These are phyloP conservation scores for Stentor roeselii DNA, from an alignment of 73 alveolate genomes.

Conservation along the genomic window DNA sequence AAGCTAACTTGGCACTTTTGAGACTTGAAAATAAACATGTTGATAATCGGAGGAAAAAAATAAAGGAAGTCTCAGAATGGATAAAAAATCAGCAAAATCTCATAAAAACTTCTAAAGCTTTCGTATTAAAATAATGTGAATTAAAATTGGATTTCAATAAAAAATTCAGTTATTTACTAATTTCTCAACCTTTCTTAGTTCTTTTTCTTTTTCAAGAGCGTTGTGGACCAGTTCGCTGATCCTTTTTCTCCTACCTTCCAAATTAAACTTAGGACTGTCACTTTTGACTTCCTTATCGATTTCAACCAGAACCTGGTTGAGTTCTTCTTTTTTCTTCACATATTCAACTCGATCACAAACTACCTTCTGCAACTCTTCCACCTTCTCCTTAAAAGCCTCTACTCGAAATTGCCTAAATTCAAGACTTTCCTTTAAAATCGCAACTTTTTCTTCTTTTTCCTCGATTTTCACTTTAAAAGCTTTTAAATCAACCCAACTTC, in stretches of 20 bases:
- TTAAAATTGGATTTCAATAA: background rate
- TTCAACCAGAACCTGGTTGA: background rate
- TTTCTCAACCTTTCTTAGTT: background rate
- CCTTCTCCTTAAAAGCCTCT: background rate
- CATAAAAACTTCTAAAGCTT: background rate
- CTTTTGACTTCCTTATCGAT: background rate
- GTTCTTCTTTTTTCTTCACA: background rate
- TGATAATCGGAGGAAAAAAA: background rate
- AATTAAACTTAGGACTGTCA: background rate
- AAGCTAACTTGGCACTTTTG: background rate
- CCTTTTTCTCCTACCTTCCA: background rate
- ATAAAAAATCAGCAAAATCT: background rate
- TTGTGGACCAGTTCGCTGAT: background rate
- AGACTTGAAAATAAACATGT: background rate
- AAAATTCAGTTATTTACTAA: background rate
- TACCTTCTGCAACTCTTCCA: background rate
- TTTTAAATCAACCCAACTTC: no score
- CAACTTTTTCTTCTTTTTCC: background rate
- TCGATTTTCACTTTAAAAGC: background rate
- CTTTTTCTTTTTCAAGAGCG: background rate
- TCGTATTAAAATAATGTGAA: background rate
- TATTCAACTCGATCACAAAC: no score
- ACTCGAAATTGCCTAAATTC: background rate
- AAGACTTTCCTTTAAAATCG: background rate
- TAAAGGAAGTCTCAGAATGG: background rate